Percentiles rank a stretch among this genome's conserved stretches.
phyloP scores from a whole-genome alignment of 768 basidiomycete genomes.

The Multifurca ochricompacta region DNA sequence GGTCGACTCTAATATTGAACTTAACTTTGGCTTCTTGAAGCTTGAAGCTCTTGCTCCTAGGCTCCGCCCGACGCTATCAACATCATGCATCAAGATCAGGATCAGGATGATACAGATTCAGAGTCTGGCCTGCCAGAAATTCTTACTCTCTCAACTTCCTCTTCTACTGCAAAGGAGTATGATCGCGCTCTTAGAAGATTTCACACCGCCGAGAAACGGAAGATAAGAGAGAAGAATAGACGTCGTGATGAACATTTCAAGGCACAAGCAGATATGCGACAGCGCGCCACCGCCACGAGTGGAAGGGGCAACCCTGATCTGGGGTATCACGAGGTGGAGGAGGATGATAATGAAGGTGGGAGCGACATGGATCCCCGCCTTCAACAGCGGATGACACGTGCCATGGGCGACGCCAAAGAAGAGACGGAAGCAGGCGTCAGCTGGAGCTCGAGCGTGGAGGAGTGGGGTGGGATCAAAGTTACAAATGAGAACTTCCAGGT shows the following conservation, averaged over 20 bases:
- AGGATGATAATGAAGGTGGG: slow-evolving; percentile 3
- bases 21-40: neutral
- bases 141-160: slow-evolving; percentile 16
- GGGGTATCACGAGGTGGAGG: slow-evolving; percentile 4
- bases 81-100: neutral
- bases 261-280: slow-evolving; percentile 11
- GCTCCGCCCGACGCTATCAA: neutral
- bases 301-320: slow-evolving; percentile 1
- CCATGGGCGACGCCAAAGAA: slow-evolving; percentile 20
- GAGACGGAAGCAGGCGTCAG: neutral
- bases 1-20: slow-evolving; percentile 5
- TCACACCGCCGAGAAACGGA: slow-evolving; percentile 8
- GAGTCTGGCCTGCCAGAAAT: slow-evolving; percentile 18
- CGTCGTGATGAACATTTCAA: slow-evolving; percentile 17
- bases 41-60: neutral
- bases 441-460: slow-evolving; percentile 6
- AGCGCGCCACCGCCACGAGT: neutral
- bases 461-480: slow-evolving; percentile 9
- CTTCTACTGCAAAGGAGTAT: slow-evolving; percentile 7
- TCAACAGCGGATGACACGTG: slow-evolving; percentile 17
- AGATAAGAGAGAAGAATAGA: slow-evolving; percentile 15
- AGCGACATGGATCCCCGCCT: slow-evolving; percentile 2
- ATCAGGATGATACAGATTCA: slow-evolving; percentile 9
- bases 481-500: neutral
- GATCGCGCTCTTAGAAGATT: slow-evolving; percentile 9